Conservation (phyloP, 495 filamentous ascomycete genomes). For the Neurospora tetrasperma region DNA sequence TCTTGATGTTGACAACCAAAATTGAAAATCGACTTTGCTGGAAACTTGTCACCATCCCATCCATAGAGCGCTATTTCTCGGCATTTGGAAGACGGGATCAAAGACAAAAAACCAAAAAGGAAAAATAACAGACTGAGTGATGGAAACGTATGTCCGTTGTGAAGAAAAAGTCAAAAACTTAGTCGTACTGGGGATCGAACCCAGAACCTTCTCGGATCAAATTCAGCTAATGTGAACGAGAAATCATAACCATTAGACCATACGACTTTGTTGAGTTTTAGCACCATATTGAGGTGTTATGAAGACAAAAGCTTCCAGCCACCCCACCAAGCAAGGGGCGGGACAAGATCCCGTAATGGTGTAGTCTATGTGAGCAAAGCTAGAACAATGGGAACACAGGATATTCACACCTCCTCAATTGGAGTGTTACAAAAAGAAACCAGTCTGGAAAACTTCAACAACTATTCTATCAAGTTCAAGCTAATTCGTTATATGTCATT, state of each 20-base stretch:
- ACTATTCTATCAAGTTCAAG: too few relatives aligned
- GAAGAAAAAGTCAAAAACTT: background rate
- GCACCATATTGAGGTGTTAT: background rate
- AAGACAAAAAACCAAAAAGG: background rate
- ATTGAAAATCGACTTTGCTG: background rate
- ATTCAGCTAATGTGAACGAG: background rate
- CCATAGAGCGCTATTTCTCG: background rate
- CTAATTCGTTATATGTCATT: background rate
- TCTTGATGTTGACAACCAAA: too few relatives aligned
- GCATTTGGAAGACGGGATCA: background rate
- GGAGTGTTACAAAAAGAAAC: background rate
- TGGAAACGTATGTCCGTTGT: background rate
- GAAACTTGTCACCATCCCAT: background rate
- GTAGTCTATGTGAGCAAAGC: background rate
- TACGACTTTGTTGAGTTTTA: background rate
- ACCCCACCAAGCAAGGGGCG: background rate
- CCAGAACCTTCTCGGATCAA: constrained; percentile 1
- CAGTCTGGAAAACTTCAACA: background rate
- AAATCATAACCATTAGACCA: constrained; percentile 1
- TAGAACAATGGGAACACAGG: background rate
- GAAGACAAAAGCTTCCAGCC: background rate
- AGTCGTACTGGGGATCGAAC: constrained; percentile 1
- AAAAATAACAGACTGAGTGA: background rate
- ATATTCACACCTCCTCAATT: background rate
- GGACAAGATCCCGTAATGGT: background rate